Evolutionary conservation across 2,329 filamentous ascomycete genomes (phyloP).

Genomic region (Diaporthe sp.): DNA sequence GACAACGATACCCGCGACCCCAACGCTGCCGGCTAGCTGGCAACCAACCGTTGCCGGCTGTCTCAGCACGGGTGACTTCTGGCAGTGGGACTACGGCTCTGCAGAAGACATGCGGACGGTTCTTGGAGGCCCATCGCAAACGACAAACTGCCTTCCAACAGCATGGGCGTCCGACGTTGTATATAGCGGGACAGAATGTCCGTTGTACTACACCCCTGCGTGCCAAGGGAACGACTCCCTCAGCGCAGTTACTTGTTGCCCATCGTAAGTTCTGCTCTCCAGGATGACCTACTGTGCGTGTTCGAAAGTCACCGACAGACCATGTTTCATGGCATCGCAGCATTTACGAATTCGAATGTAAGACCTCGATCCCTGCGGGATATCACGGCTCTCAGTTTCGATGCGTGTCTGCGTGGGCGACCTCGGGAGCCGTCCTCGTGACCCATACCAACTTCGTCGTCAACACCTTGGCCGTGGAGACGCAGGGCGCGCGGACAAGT

Average conservation of each 20-base stretch:
- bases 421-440: not conserved
- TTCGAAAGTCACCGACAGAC: not conserved
- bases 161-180: not conserved
- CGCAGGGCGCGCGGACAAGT: not conserved
- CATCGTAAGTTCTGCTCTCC: not conserved
- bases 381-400: not conserved
- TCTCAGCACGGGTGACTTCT: not conserved
- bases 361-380: not conserved
- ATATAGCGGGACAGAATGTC: not conserved
- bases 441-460: not conserved
- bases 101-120: not conserved
- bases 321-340: not conserved
- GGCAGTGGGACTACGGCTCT: not conserved
- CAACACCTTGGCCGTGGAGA: not conserved
- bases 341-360: not conserved
- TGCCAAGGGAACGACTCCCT: not conserved
- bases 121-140: not conserved
- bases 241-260: constrained; percentile 1
- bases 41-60: not conserved
- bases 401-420: not conserved
- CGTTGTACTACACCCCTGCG: not conserved
- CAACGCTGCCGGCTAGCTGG: not conserved
- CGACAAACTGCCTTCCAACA: not conserved
- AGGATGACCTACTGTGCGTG: not conserved
- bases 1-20: not conserved